Percentiles rank a stretch among this genome's conserved stretches.
These are phyloP conservation scores for Litsea cubeba DNA, from an alignment of 164 flowering plant genomes.

Conservation along the genomic window DNA sequence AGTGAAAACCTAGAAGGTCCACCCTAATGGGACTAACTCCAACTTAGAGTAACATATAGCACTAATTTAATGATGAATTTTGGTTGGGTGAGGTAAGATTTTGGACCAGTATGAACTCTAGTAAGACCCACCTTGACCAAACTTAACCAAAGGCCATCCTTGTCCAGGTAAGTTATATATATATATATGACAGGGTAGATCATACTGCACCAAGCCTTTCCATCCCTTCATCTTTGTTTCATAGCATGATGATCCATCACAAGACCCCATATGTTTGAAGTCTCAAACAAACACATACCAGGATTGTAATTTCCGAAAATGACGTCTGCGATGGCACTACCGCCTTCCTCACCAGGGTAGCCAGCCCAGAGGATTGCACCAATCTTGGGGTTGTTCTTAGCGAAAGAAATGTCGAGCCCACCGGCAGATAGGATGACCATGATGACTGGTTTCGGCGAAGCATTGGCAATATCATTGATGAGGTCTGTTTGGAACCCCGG, in stretches of 20 bases:
- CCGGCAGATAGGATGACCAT: slow-evolving; percentile 67
- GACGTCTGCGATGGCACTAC: slow-evolving; percentile 69
- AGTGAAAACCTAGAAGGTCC: not conserved
- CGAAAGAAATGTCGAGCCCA: slow-evolving; percentile 66
- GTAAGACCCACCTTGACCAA: no score
- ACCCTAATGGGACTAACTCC: not conserved
- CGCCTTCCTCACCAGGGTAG: slow-evolving; percentile 81
- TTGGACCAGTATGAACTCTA: no score
- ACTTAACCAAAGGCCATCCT: no score
- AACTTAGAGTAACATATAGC: no score
- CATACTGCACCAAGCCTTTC: not conserved
- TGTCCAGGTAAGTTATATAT: not conserved
- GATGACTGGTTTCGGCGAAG: slow-evolving; percentile 52
- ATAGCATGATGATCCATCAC: no score
- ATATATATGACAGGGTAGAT: not conserved
- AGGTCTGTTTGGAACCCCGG: slow-evolving; percentile 74
- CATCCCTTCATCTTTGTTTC: not conserved
- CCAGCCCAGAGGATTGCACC: slow-evolving; percentile 79
- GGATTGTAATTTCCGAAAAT: slow-evolving; percentile 44
- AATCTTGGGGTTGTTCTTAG: slow-evolving; percentile 54
- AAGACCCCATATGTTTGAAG: no score
- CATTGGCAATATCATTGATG: slow-evolving; percentile 46
- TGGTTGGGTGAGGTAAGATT: no score
- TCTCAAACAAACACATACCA: not conserved
- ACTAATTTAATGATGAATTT: no score